These are phyloP conservation scores for Coniochaeta sp. DNA, from an alignment of 2,329 filamentous ascomycete species.

Conservation along the genomic window DNA sequence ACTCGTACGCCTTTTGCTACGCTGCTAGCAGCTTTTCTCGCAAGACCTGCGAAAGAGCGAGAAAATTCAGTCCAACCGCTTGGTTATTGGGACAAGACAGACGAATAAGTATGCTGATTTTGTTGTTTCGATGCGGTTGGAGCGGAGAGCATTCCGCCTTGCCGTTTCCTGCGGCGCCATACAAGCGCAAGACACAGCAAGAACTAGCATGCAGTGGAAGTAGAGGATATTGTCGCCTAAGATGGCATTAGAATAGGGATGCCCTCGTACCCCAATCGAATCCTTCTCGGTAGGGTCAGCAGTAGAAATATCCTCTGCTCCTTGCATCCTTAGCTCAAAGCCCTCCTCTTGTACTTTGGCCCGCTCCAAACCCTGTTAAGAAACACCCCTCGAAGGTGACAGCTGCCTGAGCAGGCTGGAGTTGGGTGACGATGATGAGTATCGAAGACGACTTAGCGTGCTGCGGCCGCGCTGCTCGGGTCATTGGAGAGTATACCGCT, in stretches of 20 bases:
- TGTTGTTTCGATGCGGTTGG: not conserved
- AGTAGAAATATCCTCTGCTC: too few species aligned
- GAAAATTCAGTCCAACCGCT: not conserved
- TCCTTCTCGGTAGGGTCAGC: not conserved
- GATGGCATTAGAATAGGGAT: not conserved
- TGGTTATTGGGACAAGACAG: not conserved
- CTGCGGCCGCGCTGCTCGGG: too few species aligned
- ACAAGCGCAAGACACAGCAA: not conserved
- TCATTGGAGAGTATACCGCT: too few species aligned
- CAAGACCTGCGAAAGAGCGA: not conserved
- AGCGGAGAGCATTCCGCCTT: not conserved
- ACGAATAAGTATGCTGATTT: not conserved
- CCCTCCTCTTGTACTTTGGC: too few species aligned
- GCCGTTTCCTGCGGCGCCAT: not conserved
- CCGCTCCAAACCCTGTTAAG: too few species aligned
- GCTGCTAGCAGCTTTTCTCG: not conserved
- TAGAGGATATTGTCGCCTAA: not conserved
- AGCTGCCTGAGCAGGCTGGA: too few species aligned
- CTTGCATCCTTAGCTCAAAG: too few species aligned
- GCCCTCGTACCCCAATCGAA: not conserved
- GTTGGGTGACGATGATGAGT: too few species aligned
- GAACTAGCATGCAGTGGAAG: not conserved
- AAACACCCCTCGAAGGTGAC: too few species aligned
- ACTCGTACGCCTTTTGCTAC: not conserved
- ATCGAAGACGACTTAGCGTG: too few species aligned